phyloP scores from a whole-genome alignment of 202 grass and related monocot species.

The Saccharum hybrid region DNA sequence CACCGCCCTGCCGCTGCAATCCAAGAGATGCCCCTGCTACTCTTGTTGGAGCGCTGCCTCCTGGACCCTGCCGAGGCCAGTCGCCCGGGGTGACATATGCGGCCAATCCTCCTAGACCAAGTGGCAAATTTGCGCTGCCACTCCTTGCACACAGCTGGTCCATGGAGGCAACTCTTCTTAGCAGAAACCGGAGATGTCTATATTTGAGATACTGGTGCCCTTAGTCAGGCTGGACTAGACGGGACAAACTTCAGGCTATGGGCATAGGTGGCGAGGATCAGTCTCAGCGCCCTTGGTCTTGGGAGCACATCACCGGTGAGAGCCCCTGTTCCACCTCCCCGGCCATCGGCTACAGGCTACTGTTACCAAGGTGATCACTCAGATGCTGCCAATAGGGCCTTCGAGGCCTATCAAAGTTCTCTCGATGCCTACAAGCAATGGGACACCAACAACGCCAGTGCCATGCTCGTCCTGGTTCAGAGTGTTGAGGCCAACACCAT shows the following conservation, averaged over 20 bases:
- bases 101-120: neutral
- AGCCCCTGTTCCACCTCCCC: neutral
- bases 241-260: neutral
- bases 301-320: constrained; percentile 1
- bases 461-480: too few relatives aligned
- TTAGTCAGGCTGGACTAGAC: neutral
- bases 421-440: too few relatives aligned
- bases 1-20: neutral
- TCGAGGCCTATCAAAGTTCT: too few relatives aligned
- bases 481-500: too few relatives aligned
- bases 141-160: neutral
- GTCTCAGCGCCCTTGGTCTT: neutral
- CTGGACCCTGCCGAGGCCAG: neutral
- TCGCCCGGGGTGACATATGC: neutral
- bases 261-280: neutral
- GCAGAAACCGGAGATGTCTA: neutral
- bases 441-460: too few relatives aligned
- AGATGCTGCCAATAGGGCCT: too few relatives aligned
- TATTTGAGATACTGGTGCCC: neutral
- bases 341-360: neutral
- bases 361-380: neutral
- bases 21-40: neutral
- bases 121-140: neutral
- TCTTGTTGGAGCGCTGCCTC: neutral
- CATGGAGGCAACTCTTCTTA: neutral